phyloP scores from a whole-genome alignment of 1,139 yeast genomes.

The Saccharomyces uvarum region DNA sequence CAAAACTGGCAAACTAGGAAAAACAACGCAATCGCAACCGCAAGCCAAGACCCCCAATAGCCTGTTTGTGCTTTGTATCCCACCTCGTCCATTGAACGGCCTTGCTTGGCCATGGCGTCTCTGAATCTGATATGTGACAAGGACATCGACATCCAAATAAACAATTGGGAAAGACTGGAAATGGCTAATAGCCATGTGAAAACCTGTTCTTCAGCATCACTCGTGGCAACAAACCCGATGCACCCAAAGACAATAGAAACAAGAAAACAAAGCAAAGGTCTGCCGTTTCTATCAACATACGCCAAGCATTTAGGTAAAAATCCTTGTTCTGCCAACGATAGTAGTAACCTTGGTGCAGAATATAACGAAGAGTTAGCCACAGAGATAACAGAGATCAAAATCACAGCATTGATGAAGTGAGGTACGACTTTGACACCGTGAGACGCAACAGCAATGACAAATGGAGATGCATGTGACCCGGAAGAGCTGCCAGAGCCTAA shows the following conservation, averaged over 20 bases:
- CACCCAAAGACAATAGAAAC: constrained; percentile 49
- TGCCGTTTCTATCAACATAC: constrained; percentile 49
- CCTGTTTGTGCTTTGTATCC: constrained; percentile 64
- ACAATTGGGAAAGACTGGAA: constrained; percentile 55
- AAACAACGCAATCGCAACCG: constrained; percentile 49
- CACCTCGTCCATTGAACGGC: constrained; percentile 54
- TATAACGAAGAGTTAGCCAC: constrained; percentile 69
- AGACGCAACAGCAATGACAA: constrained; percentile 57
- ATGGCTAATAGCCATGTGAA: constrained; percentile 62
- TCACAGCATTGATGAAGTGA: constrained; percentile 62
- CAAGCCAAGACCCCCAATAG: constrained; percentile 55
- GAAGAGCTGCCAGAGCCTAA: constrained; percentile 36
- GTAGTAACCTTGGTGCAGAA: constrained; percentile 61
- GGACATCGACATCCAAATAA: constrained; percentile 50
- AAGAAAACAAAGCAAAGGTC: constrained; percentile 48
- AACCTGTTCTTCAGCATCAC: constrained; percentile 42
- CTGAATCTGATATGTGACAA: constrained; percentile 46
- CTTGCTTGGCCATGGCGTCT: constrained; percentile 47
- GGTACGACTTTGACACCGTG: constrained; percentile 61
- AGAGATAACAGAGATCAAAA: constrained; percentile 55
- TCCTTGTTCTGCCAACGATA: constrained; percentile 53
- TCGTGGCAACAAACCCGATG: constrained; percentile 53
- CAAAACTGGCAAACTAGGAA: constrained; percentile 70
- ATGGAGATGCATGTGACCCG: constrained; percentile 52
- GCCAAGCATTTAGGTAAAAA: constrained; percentile 50